Base-by-base conservation (phyloP, 108 stramenopile species). In the Cylindrotheca closterium region DNA sequence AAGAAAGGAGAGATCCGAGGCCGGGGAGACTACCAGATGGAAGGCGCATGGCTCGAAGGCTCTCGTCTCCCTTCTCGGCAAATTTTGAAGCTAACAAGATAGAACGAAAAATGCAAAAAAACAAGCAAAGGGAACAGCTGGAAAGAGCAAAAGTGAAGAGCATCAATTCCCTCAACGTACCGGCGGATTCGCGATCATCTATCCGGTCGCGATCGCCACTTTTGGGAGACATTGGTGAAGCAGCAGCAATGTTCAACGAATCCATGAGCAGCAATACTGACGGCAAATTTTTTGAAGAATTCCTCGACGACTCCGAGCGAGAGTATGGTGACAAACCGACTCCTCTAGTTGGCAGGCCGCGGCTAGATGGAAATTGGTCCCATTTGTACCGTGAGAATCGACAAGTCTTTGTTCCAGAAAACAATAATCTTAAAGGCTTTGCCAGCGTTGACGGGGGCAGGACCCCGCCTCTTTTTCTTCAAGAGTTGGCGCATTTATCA, bases 401-500 rank as follows among this genome's bases (percentile, higher is more conserved):
- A 48, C 28, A 46, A 34, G 51, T 30, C 55, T 45, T 18, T 22
- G 17, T 25, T 37, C 17, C 57, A 54, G 28, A 58, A 63, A 53
- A 48, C 31, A 47, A 28, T 24, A 46, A 37, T 29, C 67, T 32
- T 10, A 58, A 70, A 55, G 85, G 85, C 45, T 90, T 87, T 70
- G 83, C 85, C 23, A 78, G 74, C 37, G 75, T 66, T 4, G 47
- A 46, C 19, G 86, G 86, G 31, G 84, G 83, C 26, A 56, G 81
- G 2, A 88, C 87, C n/a, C 82, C 90, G 17, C 70, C 82, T 8
- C 50, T 87, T 26, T 88, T 92, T 55, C 49, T 92, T 18, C 85
- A 92, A 57, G 90, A 92, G 55, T 55, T 88, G 72, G 79, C 79
- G 0, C 90, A 92, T 62, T 69, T 92, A 19, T 68, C 82, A 10